Evolutionary conservation across 2,329 filamentous ascomycete species (phyloP).

Genomic region (Fusarium ramigenum): DNA sequence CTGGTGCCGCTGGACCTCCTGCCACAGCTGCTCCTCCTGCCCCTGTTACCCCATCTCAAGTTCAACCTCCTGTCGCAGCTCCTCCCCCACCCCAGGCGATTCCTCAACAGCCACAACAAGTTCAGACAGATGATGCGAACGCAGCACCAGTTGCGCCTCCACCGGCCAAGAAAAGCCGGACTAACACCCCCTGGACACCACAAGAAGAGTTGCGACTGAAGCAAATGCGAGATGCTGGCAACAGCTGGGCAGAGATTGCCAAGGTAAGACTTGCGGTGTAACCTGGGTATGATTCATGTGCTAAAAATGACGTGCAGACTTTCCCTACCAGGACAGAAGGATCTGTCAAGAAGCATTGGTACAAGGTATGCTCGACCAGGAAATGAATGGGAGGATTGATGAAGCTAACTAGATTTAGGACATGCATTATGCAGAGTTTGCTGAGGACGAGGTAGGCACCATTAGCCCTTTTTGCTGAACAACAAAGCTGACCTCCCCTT

Average conservation of each 20-base stretch:
- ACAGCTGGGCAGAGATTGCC: conserved; percentile 97
- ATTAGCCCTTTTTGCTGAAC: conserved; percentile 17
- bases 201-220: conserved; percentile 93
- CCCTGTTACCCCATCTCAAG: conserved; percentile 46
- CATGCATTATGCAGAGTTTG: conserved; percentile 99
- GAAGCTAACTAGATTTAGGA: conserved; percentile 65
- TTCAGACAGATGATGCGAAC: conserved; percentile 45
- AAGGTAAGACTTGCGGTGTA: conserved; percentile 75
- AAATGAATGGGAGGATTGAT: not conserved
- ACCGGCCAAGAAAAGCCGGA: conserved; percentile 88
- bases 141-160: conserved; percentile 53
- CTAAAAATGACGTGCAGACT: conserved; percentile 64
- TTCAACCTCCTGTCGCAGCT: conserved; percentile 45
- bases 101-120: conserved; percentile 43
- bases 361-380: conserved; percentile 73
- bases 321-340: conserved; percentile 95
- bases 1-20: conserved; percentile 51
- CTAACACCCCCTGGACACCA: conserved; percentile 98
- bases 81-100: conserved; percentile 46
- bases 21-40: conserved; percentile 47
- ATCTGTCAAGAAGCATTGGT: conserved; percentile 99
- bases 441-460: conserved; percentile 86
- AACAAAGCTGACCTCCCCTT: conserved; percentile 32
- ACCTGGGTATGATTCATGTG: not conserved
- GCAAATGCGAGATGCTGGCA: conserved; percentile 90